phyloP scores from a whole-genome alignment of 192 early-diverging fungal species.

The Gryganskiella cystojenkinii region DNA sequence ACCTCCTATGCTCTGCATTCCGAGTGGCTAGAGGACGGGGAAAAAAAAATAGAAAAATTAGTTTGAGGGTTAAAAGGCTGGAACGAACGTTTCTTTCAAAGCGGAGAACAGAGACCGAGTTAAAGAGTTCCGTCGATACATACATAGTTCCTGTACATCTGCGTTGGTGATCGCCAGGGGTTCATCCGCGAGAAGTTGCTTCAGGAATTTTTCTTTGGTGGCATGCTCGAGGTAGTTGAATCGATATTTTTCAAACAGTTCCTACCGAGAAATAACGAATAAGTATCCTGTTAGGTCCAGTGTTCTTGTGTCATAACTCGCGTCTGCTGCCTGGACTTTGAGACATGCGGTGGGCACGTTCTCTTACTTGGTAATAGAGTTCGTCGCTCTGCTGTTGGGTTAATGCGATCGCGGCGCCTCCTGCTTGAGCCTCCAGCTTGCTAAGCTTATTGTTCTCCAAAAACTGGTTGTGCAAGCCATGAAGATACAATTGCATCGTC shows the following conservation, averaged over 20 bases:
- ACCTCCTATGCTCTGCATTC: constrained; percentile 4
- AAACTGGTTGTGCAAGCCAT: background rate
- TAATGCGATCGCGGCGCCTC: background rate
- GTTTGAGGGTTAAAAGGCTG: background rate
- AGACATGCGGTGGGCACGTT: no score
- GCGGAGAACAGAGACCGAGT: no score
- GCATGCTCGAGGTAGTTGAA: constrained; percentile 38
- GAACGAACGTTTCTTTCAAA: background rate
- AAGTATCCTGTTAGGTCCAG: no score
- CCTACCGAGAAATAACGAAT: constrained; percentile 21
- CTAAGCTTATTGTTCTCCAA: background rate
- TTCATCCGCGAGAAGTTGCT: constrained; percentile 18
- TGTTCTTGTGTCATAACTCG: no score
- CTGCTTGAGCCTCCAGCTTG: background rate
- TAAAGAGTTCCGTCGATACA: no score
- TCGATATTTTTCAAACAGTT: constrained; percentile 33
- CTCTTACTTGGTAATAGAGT: background rate
- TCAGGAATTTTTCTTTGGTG: constrained; percentile 39
- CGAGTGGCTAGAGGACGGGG: constrained; percentile 2
- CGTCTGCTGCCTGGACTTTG: background rate
- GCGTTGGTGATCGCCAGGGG: constrained; percentile 31
- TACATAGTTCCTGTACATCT: constrained; percentile 29
- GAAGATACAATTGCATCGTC: background rate
- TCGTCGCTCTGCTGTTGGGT: background rate
- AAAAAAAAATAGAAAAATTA: background rate